Evolutionary conservation across 148 eudicot genomes (phyloP).

Genomic region (Suaeda aralocaspica): DNA sequence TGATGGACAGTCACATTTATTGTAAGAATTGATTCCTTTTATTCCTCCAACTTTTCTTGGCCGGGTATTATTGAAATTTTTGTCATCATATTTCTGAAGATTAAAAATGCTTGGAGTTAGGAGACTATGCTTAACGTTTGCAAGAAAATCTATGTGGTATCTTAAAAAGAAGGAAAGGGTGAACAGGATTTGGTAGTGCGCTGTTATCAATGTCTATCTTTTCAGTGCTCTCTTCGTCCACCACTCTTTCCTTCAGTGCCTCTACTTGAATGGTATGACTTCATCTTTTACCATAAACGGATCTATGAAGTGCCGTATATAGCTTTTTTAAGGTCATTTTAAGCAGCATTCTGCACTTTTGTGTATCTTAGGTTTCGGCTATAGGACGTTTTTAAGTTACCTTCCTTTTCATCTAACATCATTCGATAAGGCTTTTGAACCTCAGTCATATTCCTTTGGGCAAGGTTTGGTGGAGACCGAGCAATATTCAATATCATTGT

Average conservation of each 20-base stretch:
- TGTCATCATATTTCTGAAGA: too few relatives aligned
- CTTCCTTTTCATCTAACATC: too few relatives aligned
- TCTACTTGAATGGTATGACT: not conserved
- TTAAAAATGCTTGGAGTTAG: not conserved
- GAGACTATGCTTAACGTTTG: not conserved
- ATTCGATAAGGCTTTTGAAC: too few relatives aligned
- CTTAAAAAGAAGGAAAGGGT: not conserved
- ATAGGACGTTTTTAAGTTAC: too few relatives aligned
- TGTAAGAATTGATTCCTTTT: too few relatives aligned
- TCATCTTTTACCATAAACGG: not conserved
- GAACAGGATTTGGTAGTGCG: not conserved
- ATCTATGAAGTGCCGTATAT: not conserved
- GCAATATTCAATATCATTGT: too few relatives aligned
- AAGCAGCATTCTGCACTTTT: not conserved
- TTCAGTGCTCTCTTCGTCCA: not conserved
- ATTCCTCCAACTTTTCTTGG: too few relatives aligned
- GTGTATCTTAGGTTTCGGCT: too few relatives aligned
- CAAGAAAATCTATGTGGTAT: constrained; percentile 2
- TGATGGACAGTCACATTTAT: too few relatives aligned
- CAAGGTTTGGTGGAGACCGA: too few relatives aligned
- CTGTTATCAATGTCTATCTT: not conserved
- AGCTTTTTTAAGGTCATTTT: not conserved
- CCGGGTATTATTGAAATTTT: too few relatives aligned
- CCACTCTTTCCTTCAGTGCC: not conserved
- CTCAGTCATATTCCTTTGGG: too few relatives aligned